These are phyloP conservation scores for Rhynchospora tenuis DNA, from an alignment of 176 grass and related monocot genomes.

Conservation along the genomic window DNA sequence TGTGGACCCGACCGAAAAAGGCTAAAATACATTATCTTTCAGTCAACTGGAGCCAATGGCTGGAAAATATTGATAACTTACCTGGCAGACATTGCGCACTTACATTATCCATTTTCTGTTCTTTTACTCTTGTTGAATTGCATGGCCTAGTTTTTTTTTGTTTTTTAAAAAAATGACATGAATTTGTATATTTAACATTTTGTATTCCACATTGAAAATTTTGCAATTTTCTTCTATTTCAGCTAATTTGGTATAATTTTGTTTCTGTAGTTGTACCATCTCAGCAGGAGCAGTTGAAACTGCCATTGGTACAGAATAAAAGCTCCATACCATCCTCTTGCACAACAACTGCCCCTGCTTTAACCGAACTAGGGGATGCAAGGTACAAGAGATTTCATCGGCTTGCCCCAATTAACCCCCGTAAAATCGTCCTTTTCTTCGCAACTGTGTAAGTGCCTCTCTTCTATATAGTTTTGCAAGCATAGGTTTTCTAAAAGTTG, in stretches of 20 bases:
- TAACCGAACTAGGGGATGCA: constrained; percentile 50
- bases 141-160: background rate
- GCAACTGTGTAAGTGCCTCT: constrained; percentile 66
- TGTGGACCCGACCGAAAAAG: background rate
- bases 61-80: constrained; percentile 8
- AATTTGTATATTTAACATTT: background rate
- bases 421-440: constrained; percentile 82
- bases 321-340: constrained; percentile 29
- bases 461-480: background rate
- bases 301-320: constrained; percentile 53
- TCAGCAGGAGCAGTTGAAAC: constrained; percentile 66
- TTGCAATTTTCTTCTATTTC: background rate
- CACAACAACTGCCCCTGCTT: constrained; percentile 34
- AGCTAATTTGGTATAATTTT: constrained; percentile 1
- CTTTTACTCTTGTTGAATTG: background rate
- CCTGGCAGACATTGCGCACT: background rate
- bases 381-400: constrained; percentile 62
- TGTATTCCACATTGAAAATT: background rate
- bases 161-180: background rate
- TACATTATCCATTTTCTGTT: background rate
- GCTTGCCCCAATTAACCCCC: constrained; percentile 47
- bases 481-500: background rate
- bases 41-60: background rate
- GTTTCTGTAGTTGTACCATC: constrained; percentile 56
- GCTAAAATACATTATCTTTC: background rate